Base-by-base conservation (phyloP, 208 protist genomes). In the Trypanosoma grayi region DNA sequence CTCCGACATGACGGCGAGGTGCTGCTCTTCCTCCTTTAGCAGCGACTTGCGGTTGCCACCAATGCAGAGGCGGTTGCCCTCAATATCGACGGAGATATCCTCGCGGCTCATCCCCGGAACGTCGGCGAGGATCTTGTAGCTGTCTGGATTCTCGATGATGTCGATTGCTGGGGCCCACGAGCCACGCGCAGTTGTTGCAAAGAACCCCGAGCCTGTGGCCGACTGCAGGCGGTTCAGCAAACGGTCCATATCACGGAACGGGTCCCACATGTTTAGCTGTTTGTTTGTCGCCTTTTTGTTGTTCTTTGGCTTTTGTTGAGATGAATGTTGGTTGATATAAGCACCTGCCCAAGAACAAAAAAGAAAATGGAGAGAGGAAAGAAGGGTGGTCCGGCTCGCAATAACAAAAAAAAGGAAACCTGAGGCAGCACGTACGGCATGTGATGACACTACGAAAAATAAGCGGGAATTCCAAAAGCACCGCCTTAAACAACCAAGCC, bases 91-190 rank as follows among this genome's bases (percentile, higher is more conserved):
- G 30, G 75, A 59, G 22, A 94, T 31, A 50, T 89, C 75, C 33
- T 77, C 72, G 56, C 83, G 88, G 24, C 58, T 73, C 70, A 94
- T 83, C 18, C 84, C 79, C 0, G 88, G 85, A n/a, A 94, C 34
- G 59, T 92, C 85, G 4, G 74, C 69, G 41, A 83, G 54, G 50
- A 94, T 60, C 18, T 65, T 77, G 74, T 90, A 92, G 50, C 55
- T 45, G 44, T 77, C 70, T 3, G 77, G 57, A 31, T 75, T 77
- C 48, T 94, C 83, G 1, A 75, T 37, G 7, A 94, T 37, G 55
- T 94, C 88, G 34, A 92, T 70, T 31, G 83, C 65, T 2, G 88
- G 88, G 30, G 86, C 67, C 83, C 88, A 92, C 14, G 79, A 81
- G 5, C 83, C 81, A 31, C 73, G 66, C n/a, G 77, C 70, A 31